These are phyloP conservation scores for Drechslerella dactyloides DNA, from an alignment of 2,329 filamentous ascomycete genomes.

Conservation along the genomic window DNA sequence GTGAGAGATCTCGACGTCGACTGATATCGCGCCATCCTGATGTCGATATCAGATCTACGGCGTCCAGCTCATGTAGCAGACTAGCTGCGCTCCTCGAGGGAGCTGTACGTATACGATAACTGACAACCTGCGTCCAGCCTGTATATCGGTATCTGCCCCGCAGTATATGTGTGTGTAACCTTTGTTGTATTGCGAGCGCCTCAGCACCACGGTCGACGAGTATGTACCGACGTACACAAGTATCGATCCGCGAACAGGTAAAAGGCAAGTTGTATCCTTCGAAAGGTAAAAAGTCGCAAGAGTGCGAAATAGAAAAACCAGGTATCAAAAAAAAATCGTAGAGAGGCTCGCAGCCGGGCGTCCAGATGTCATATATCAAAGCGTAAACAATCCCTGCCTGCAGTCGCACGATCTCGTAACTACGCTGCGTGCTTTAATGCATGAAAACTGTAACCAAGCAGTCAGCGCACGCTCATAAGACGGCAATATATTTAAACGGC, in stretches of 20 bases:
- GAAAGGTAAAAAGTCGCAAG: background rate
- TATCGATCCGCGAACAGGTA: no score
- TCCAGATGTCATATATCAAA: constrained; percentile 2
- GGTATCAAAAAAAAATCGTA: background rate
- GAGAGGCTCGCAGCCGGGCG: background rate
- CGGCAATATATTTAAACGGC: no score
- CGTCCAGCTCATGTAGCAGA: background rate
- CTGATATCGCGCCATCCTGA: constrained; percentile 2
- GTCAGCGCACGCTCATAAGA: no score
- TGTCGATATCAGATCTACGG: background rate
- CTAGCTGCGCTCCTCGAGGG: background rate
- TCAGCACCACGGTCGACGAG: no score
- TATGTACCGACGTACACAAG: no score
- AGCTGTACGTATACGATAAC: background rate
- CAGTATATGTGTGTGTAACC: background rate
- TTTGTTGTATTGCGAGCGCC: no score
- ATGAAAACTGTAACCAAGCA: no score
- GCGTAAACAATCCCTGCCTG: background rate
- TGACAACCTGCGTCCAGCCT: no score
- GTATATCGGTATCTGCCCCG: background rate
- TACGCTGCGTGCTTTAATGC: background rate
- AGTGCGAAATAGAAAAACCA: background rate
- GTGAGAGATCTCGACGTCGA: background rate
- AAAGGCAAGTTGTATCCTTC: background rate
- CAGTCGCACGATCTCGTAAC: background rate